Percentiles rank a stretch among this genome's conserved stretches.
Conservation (phyloP, 306 rosid genomes). For the Vicia faba region DNA sequence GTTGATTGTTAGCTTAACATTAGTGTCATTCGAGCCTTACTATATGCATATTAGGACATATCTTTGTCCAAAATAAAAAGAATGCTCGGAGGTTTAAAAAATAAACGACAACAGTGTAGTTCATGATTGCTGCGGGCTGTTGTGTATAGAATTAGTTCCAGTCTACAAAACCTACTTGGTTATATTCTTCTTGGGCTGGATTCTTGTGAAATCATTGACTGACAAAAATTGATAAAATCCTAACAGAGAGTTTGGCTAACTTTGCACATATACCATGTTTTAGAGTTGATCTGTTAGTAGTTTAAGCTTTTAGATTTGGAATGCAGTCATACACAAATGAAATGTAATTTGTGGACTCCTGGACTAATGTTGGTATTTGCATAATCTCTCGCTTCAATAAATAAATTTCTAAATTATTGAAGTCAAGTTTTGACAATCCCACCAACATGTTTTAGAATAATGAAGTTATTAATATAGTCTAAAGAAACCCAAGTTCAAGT, state of each 20-base stretch:
- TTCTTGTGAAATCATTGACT: conserved; percentile 12
- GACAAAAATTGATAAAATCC: neutral
- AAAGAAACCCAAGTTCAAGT: neutral
- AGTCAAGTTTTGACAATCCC: conserved; percentile 2
- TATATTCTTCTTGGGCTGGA: conserved; percentile 5
- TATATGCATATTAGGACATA: conserved; percentile 8
- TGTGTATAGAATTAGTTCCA: conserved; percentile 1
- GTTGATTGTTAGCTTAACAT: conserved; percentile 5
- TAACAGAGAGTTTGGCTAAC: neutral
- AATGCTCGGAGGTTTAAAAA: neutral
- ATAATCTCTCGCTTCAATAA: neutral
- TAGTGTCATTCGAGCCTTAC: neutral
- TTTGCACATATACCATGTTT: conserved; percentile 14
- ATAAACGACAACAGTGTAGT: neutral
- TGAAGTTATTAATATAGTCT: neutral
- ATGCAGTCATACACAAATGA: neutral
- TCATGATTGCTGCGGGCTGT: neutral
- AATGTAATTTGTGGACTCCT: neutral
- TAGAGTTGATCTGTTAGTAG: conserved; percentile 4
- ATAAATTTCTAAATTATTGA: conserved; percentile 3
- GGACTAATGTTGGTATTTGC: neutral
- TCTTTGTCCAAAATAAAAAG: neutral
- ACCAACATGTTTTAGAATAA: neutral
- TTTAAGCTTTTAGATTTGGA: conserved; percentile 5
- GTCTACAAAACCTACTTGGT: conserved; percentile 6